These are phyloP conservation scores for Zygoascus flipseniorum DNA, from an alignment of 805 yeast species.

Conservation along the genomic window DNA sequence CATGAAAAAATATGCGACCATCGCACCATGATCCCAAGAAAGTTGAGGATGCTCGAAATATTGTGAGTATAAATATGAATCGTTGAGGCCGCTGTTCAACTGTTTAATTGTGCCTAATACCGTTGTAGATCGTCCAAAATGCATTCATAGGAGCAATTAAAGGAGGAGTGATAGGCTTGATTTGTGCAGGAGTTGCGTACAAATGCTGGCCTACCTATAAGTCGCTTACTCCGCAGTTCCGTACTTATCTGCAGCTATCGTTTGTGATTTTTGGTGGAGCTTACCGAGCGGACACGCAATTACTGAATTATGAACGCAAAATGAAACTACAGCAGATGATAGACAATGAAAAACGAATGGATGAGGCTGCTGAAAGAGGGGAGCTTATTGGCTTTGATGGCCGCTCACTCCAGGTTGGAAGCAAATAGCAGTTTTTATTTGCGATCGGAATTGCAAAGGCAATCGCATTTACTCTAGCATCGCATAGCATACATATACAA, in stretches of 20 bases:
- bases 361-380: slow-evolving; percentile 17
- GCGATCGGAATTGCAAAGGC: too few species aligned
- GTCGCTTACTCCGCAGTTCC: slow-evolving; percentile 16
- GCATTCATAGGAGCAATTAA: slow-evolving; percentile 15
- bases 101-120: background rate
- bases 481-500: too few species aligned
- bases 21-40: slow-evolving; percentile 21
- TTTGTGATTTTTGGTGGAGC: slow-evolving; percentile 13
- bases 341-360: slow-evolving; percentile 11
- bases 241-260: slow-evolving; percentile 15
- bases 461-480: too few species aligned
- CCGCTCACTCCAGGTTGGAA: background rate
- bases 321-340: slow-evolving; percentile 9
- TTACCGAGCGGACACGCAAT: slow-evolving; percentile 13
- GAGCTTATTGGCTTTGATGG: slow-evolving; percentile 8
- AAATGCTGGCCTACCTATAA: slow-evolving; percentile 16
- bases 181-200: slow-evolving; percentile 11
- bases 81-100: too few species aligned
- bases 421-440: too few species aligned
- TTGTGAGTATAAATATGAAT: slow-evolving; percentile 8
- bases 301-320: slow-evolving; percentile 15
- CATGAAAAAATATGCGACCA: slow-evolving; percentile 12
- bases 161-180: slow-evolving; percentile 16
- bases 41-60: slow-evolving; percentile 19
- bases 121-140: slow-evolving; percentile 10